Conservation (phyloP, 2,329 filamentous ascomycete genomes). For the Fusarium torulosum region DNA sequence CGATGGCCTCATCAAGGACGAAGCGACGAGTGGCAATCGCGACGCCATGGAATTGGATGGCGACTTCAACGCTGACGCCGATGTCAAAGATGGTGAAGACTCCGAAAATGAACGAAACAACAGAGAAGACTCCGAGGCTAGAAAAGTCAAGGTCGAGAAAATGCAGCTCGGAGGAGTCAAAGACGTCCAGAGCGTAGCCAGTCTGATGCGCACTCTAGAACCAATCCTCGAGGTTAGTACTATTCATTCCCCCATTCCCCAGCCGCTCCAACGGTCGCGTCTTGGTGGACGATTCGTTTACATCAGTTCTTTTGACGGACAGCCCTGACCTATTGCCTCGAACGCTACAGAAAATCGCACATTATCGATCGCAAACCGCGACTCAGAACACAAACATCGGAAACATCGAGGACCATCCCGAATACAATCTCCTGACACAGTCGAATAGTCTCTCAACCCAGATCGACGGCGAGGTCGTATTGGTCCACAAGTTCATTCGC, state of each 20-base stretch:
- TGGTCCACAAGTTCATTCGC: constrained; percentile 95
- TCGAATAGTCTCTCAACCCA: constrained; percentile 91
- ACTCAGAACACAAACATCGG: constrained; percentile 76
- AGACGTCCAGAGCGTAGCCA: constrained; percentile 83
- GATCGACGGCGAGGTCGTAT: constrained; percentile 91
- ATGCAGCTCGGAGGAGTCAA: constrained; percentile 80
- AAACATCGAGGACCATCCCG: constrained; percentile 90
- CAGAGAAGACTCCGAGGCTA: constrained; percentile 74
- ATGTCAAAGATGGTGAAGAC: constrained; percentile 66
- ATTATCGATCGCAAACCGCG: constrained; percentile 78
- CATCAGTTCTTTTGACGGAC: constrained; percentile 66
- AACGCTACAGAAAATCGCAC: constrained; percentile 78
- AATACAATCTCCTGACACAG: constrained; percentile 88
- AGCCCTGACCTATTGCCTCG: constrained; percentile 75
- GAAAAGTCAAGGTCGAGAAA: constrained; percentile 84
- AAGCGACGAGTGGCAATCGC: constrained; percentile 60
- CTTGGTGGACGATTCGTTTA: constrained; percentile 65
- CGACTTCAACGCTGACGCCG: constrained; percentile 54
- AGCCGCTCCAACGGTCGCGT: constrained; percentile 38
- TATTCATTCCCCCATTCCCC: constrained; percentile 42
- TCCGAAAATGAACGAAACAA: constrained; percentile 60
- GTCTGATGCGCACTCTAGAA: constrained; percentile 83
- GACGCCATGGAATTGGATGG: constrained; percentile 63
- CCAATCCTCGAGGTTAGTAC: constrained; percentile 83
- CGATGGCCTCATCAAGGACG: constrained; percentile 60